phyloP scores from a whole-genome alignment of 2,329 filamentous ascomycete species.

The Bipolaris gigantea region DNA sequence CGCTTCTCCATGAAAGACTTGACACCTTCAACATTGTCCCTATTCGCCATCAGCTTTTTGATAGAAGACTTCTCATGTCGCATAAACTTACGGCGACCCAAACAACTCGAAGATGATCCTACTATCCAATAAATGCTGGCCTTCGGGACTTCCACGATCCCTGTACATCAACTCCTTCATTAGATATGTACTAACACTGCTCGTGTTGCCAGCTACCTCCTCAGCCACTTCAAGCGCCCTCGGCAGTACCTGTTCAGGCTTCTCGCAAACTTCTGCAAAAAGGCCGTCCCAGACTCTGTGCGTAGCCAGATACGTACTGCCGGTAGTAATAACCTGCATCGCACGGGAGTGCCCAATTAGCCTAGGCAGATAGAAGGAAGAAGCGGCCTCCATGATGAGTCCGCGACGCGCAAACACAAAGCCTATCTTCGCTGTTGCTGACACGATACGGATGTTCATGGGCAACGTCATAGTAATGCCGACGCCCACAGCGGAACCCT shows the following conservation, averaged over 20 bases:
- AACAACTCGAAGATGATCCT: constrained; percentile 65
- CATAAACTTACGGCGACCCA: constrained; percentile 47
- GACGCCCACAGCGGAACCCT: constrained; percentile 60
- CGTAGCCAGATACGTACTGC: constrained; percentile 57
- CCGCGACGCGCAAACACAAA: constrained; percentile 74
- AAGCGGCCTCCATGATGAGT: constrained; percentile 71
- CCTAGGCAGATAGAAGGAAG: constrained; percentile 71
- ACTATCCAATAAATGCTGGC: constrained; percentile 70
- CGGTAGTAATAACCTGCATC: constrained; percentile 68
- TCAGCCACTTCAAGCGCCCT: constrained; percentile 67
- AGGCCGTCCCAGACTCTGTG: constrained; percentile 60
- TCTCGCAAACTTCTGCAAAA: constrained; percentile 66
- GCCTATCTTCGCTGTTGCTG: constrained; percentile 65
- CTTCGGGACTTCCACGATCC: constrained; percentile 63
- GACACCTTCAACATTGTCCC: constrained; percentile 69
- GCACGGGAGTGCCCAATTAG: constrained; percentile 67
- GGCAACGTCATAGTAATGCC: constrained; percentile 63
- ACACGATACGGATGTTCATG: constrained; percentile 58
- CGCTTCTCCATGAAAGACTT: constrained; percentile 71
- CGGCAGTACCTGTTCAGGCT: constrained; percentile 62
- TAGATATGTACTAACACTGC: constrained; percentile 63
- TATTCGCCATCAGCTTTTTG: constrained; percentile 25
- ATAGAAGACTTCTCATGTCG: background rate
- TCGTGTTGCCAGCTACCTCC: constrained; percentile 69
- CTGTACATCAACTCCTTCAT: constrained; percentile 74